A percentile compares a stretch with the other conserved stretches of the same genome.
Evolutionary conservation across 805 yeast species (phyloP).

Genomic region (Grigorovia jiainica): DNA sequence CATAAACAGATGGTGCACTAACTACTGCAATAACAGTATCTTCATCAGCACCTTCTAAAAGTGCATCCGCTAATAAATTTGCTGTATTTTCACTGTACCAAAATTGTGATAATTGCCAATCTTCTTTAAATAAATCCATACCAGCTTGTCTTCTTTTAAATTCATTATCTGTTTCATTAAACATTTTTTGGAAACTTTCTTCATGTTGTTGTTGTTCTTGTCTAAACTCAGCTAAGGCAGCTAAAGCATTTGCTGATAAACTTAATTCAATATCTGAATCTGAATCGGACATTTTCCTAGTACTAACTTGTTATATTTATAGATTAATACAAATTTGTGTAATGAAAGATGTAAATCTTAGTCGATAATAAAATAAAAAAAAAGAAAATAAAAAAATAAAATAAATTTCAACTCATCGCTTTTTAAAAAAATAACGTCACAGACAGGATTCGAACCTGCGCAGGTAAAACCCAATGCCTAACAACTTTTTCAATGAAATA

Average conservation of each 20-base stretch:
- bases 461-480: slow-evolving; percentile 83
- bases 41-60: slow-evolving; percentile 67
- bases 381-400: too few relatives aligned
- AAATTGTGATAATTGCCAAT: slow-evolving; percentile 91
- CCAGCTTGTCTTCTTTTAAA: slow-evolving; percentile 32
- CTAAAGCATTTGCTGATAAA: slow-evolving; percentile 41
- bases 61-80: slow-evolving; percentile 51
- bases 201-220: slow-evolving; percentile 50
- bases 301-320: too few relatives aligned
- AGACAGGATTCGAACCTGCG: slow-evolving; percentile 99
- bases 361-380: too few relatives aligned
- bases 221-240: slow-evolving; percentile 54
- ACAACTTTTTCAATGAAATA: slow-evolving; percentile 25
- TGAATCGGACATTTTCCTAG: slow-evolving; percentile 1
- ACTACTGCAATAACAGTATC: slow-evolving; percentile 66
- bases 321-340: too few relatives aligned
- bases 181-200: slow-evolving; percentile 46
- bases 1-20: slow-evolving; percentile 88
- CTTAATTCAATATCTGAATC: slow-evolving; percentile 7
- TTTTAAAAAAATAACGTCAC: slow-evolving; percentile 61
- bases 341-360: too few relatives aligned
- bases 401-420: too few relatives aligned
- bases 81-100: slow-evolving; percentile 82
- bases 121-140: slow-evolving; percentile 75
- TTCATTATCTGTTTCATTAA: slow-evolving; percentile 46